phyloP scores from a whole-genome alignment of 805 yeast genomes.

The Hanseniaspora pseudoguilliermondii region DNA sequence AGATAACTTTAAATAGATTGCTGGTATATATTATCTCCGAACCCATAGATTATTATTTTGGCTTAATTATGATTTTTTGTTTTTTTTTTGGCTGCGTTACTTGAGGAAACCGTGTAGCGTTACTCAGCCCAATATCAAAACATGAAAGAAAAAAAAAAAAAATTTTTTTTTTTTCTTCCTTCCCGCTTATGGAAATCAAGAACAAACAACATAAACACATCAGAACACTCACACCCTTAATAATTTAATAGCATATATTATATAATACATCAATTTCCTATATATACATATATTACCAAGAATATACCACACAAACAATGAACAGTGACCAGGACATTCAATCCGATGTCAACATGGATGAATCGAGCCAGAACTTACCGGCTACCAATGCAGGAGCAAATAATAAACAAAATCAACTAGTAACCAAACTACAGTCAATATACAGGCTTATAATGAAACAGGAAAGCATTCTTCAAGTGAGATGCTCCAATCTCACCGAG shows the following conservation, averaged over 20 bases:
- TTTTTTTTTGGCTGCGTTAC: too few species aligned
- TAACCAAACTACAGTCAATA: constrained; percentile 60
- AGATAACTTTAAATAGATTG: not conserved
- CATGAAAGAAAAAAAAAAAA: not conserved
- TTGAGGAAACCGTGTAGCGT: not conserved
- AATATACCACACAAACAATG: not conserved
- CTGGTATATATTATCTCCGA: not conserved
- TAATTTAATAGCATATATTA: too few species aligned
- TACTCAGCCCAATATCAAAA: not conserved
- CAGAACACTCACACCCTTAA: too few species aligned
- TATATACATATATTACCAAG: too few species aligned
- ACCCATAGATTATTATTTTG: too few species aligned
- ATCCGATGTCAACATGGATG: constrained; percentile 20
- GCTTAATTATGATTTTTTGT: too few species aligned
- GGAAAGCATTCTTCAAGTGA: constrained; percentile 58
- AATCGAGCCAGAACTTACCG: not conserved
- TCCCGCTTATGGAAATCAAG: too few species aligned
- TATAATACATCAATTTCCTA: too few species aligned
- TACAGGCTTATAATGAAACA: constrained; percentile 55
- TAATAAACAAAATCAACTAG: constrained; percentile 43
- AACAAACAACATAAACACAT: too few species aligned
- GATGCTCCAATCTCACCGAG: constrained; percentile 47
- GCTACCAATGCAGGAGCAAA: not conserved
- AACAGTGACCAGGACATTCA: not conserved
- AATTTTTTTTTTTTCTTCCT: too few species aligned